Evolutionary conservation across 2,329 filamentous ascomycete genomes (phyloP).

Genomic region (Diaporthe eres): DNA sequence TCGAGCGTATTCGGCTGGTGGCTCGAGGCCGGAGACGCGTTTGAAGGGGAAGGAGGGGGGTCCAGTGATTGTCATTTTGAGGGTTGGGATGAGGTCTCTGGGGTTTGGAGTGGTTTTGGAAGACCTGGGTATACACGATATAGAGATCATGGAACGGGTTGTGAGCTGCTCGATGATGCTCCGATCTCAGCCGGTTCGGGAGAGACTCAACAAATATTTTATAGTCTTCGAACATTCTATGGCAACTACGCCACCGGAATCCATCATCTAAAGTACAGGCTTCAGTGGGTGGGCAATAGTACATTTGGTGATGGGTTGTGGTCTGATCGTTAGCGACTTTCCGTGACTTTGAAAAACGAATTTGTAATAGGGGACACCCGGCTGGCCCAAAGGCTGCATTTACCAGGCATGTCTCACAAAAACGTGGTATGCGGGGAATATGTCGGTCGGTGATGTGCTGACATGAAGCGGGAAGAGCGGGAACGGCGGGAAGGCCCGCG

Average conservation of each 20-base stretch:
- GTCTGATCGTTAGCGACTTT: not conserved
- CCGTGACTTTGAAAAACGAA: not conserved
- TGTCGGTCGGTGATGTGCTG: not conserved
- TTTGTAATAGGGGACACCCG: not conserved
- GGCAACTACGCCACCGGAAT: not conserved
- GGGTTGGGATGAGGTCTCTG: not conserved
- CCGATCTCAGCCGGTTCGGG: not conserved
- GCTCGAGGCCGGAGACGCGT: conserved; percentile 55
- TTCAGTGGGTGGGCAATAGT: not conserved
- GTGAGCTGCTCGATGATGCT: no score
- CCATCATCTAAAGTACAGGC: not conserved
- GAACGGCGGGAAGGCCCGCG: not conserved
- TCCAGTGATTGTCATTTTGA: not conserved
- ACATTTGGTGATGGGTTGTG: not conserved
- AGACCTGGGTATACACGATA: not conserved
- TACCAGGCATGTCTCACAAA: not conserved
- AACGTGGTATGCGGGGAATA: not conserved
- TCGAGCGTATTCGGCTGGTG: conserved; percentile 59
- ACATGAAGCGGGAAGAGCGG: not conserved
- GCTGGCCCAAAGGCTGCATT: not conserved
- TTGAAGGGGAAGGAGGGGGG: conserved; percentile 54
- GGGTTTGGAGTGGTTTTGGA: not conserved
- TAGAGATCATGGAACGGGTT: not conserved
- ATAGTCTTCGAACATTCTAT: not conserved
- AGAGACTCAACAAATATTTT: not conserved